Conservation (phyloP, 768 basidiomycete genomes). For the Termitomyces sp. region DNA sequence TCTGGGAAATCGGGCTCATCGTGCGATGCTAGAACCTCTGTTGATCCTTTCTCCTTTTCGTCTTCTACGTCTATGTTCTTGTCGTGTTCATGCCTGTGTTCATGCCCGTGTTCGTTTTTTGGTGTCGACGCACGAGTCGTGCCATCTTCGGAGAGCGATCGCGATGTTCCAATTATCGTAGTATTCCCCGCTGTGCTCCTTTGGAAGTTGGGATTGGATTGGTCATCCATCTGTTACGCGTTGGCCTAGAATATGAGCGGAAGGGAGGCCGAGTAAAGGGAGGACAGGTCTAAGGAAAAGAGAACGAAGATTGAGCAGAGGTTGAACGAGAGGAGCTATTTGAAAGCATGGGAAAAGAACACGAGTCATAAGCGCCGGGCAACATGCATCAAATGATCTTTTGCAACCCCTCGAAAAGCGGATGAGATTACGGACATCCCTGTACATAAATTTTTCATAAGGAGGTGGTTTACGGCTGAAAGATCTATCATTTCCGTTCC, state of each 20-base stretch:
- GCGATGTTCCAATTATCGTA: neutral
- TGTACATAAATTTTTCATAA: neutral
- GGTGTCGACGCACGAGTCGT: neutral
- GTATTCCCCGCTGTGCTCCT: neutral
- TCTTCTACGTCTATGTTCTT: neutral
- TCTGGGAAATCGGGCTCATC: conserved; percentile 27
- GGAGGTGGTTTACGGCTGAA: neutral
- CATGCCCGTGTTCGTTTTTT: neutral
- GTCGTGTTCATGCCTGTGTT: neutral
- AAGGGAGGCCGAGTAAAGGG: neutral
- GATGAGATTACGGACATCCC: neutral
- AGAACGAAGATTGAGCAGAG: neutral
- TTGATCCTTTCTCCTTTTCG: neutral
- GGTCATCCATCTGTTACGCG: neutral
- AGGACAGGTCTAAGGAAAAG: neutral
- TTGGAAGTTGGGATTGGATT: neutral
- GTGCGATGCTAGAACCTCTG: neutral
- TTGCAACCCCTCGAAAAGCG: neutral
- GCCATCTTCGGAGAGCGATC: conserved; percentile 3
- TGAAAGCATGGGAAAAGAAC: conserved; percentile 9
- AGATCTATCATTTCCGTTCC: neutral
- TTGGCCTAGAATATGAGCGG: neutral
- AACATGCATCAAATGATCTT: neutral
- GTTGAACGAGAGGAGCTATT: conserved; percentile 5
- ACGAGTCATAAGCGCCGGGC: neutral